These are phyloP conservation scores for Mycena vulgaris DNA, from an alignment of 768 basidiomycete genomes.

Conservation along the genomic window DNA sequence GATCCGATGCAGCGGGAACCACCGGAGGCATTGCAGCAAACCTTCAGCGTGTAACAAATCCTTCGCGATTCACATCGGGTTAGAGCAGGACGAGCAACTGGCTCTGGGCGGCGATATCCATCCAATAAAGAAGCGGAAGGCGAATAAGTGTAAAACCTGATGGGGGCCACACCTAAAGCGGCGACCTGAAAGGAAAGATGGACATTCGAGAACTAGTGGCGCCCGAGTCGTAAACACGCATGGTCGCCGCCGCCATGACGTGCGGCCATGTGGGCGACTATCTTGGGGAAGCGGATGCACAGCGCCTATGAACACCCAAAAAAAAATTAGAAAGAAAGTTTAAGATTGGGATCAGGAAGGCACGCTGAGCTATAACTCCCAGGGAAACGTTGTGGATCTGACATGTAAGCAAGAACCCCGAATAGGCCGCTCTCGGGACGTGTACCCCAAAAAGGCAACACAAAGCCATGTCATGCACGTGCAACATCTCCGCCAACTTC, in stretches of 20 bases:
- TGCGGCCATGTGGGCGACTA: conserved; percentile 25
- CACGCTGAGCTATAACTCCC: neutral
- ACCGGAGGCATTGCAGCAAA: too few species aligned
- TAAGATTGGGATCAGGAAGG: conserved; percentile 29
- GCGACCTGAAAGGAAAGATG: neutral
- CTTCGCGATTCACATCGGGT: conserved; percentile 7
- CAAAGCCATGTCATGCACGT: neutral
- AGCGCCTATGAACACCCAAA: neutral
- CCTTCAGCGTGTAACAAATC: neutral
- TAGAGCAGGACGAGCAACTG: conserved; percentile 11
- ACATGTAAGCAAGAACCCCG: conserved; percentile 22
- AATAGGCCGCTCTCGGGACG: conserved; percentile 18
- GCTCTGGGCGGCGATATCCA: conserved; percentile 17
- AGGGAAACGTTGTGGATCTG: neutral
- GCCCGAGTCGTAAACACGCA: neutral
- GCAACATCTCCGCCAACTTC: conserved; percentile 9
- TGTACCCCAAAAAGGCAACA: conserved; percentile 17
- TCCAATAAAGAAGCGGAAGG: conserved; percentile 6
- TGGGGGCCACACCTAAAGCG: neutral
- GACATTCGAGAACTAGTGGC: conserved; percentile 19
- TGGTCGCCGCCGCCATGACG: conserved; percentile 15
- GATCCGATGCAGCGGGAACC: neutral
- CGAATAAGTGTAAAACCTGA: conserved; percentile 2
- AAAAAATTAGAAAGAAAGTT: conserved; percentile 12
- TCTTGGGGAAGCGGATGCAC: conserved; percentile 23